Evolutionary conservation across 2,329 filamentous ascomycete species (phyloP), one percentile per base, ranked within the genome.

Genomic region (Fusarium metavorans): DNA sequence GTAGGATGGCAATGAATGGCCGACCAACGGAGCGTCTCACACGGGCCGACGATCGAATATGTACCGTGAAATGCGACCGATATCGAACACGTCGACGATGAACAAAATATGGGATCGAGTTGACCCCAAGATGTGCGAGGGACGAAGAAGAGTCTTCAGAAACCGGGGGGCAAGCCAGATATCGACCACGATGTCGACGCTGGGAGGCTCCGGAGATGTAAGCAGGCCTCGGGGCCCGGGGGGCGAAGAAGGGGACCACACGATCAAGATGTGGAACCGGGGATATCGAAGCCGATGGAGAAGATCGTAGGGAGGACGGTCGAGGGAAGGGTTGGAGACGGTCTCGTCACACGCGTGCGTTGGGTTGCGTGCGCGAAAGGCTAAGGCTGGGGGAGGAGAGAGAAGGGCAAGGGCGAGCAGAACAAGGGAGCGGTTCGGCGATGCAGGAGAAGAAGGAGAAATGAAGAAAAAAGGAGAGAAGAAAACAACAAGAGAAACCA

Each of bases 391-490:
- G 30, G 61, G 35, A 48, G 43, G 61, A 54, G 41, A 71, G 56
- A 50, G 43, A 23, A 70, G 67, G 45, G 45, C 70, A 72, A 75
- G 73, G 73, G 73, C 41, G 70, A 71, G 37, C 56, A 60, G 60
- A 30, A 66, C 61, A 71, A 76, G 73, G 73, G 73, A 76, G 67
- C 61, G 66, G 56, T 41, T 66, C 30, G 23, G 58, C 54, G 52
- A 7, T 23, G n/a, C 4, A 20, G 20, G 20, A 39, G n/a, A 52
- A 25, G 27, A 27, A 58, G 37, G 64, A 34, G 3, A 27, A 65
- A 62, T 18, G 43, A 18, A 37, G 39, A 54, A 65, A 48, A 66
- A 59, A 75, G 48, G 32, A 13, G 65, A 39, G 35, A 48, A 59
- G 65, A 34, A 58, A 27, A 39, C 39, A 14, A 41, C 50, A 32